Evolutionary conservation across 1,284 basidiomycete species (phyloP).

Genomic region (Fistulina hepatica): DNA sequence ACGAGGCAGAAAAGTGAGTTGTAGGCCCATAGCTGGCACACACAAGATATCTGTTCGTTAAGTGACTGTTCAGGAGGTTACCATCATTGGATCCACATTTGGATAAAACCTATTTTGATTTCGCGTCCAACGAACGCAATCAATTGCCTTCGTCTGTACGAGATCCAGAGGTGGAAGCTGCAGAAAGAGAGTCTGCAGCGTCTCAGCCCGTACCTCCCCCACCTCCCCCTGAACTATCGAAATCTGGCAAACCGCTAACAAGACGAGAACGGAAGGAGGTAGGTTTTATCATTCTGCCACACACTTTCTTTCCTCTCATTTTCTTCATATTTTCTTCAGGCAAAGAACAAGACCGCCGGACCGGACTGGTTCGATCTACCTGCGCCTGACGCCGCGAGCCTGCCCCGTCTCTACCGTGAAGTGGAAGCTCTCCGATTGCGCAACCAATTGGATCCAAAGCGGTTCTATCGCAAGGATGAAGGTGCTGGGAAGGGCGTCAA

Average conservation of each 20-base stretch:
- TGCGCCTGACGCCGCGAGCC: constrained; percentile 66
- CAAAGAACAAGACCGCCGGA: constrained; percentile 70
- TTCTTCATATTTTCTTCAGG: constrained; percentile 4
- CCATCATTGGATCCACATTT: too few relatives aligned
- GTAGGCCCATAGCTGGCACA: too few relatives aligned
- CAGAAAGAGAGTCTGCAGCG: constrained; percentile 36
- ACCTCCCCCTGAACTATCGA: constrained; percentile 45
- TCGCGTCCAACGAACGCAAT: too few relatives aligned
- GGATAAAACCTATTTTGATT: too few relatives aligned
- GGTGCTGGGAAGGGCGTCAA: constrained; percentile 80
- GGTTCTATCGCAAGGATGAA: constrained; percentile 82
- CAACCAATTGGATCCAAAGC: constrained; percentile 91
- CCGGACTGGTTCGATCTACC: constrained; percentile 89
- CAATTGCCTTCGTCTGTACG: constrained; percentile 34
- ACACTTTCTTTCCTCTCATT: constrained; percentile 1
- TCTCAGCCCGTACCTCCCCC: constrained; percentile 42
- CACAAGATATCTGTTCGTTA: too few relatives aligned
- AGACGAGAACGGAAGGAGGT: constrained; percentile 64
- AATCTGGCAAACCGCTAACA: constrained; percentile 49
- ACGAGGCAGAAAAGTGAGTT: too few relatives aligned
- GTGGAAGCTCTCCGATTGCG: constrained; percentile 87
- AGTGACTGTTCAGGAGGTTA: too few relatives aligned
- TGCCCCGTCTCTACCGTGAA: constrained; percentile 81
- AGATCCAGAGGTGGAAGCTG: constrained; percentile 50
- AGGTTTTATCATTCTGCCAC: constrained; percentile 13